Percentiles rank a stretch among this genome's conserved stretches.
phyloP scores from a whole-genome alignment of 2,329 filamentous ascomycete genomes.

The Simplicillium aogashimaense region DNA sequence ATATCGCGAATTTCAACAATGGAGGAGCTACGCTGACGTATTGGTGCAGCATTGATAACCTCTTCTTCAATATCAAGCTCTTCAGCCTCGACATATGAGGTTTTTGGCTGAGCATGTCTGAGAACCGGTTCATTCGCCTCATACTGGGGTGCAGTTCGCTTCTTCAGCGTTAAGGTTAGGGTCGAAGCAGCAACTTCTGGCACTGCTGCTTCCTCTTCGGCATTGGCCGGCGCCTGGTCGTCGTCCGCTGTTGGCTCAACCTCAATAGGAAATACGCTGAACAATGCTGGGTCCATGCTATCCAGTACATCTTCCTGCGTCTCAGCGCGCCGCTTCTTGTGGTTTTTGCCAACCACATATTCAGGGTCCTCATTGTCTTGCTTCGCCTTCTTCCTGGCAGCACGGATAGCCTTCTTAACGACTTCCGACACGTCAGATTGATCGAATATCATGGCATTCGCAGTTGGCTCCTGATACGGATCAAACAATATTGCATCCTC shows the following conservation, averaged over 20 bases:
- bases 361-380: conserved; percentile 46
- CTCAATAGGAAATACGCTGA: conserved; percentile 16
- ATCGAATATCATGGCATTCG: conserved; percentile 29
- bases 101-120: conserved; percentile 40
- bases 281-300: conserved; percentile 44
- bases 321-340: conserved; percentile 28
- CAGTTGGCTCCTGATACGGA: conserved; percentile 42
- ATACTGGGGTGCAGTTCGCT: conserved; percentile 14
- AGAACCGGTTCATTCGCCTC: conserved; percentile 38
- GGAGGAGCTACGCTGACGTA: too few species aligned
- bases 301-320: conserved; percentile 20
- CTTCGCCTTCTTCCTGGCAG: conserved; percentile 41
- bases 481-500: conserved; percentile 51
- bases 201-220: conserved; percentile 10
- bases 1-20: too few species aligned
- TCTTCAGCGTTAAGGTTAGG: conserved; percentile 10
- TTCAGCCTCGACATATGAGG: conserved; percentile 40
- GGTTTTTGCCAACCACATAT: conserved; percentile 32
- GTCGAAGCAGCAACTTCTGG: conserved; percentile 6
- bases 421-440: conserved; percentile 42
- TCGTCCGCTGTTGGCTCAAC: conserved; percentile 6
- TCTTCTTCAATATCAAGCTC: conserved; percentile 23
- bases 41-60: too few species aligned
- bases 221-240: conserved; percentile 4
- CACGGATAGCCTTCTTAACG: conserved; percentile 42